Evolutionary conservation across 768 basidiomycete species (phyloP), one percentile per base, ranked within the genome.

Genomic region (Trametes cubensis): DNA sequence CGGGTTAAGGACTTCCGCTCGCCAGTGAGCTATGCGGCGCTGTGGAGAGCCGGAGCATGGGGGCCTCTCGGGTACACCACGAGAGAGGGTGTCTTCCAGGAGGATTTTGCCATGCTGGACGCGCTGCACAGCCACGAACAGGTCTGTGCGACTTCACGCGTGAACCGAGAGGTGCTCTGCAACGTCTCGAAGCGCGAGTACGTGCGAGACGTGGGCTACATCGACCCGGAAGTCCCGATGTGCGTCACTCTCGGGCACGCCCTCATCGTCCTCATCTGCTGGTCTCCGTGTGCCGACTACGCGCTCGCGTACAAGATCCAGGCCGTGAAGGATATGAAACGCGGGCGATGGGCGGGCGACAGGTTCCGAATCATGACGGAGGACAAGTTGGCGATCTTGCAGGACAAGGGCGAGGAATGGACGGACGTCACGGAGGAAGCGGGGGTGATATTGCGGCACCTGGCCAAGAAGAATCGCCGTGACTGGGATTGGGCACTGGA

Each of bases 241-340:
- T 7, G 18, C 20, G 17, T 54, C 7, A 18, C 23, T n/a, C 52
- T 54, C 15, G 52, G 21, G 21, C 38, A 42, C 52, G 21, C 23
- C 2, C 41, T 54, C n/a, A 40, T 54, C 52, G 20, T 15, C 11
- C 52, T n/a, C 18, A 23, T 54, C n/a, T 54, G 52, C 52, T 54
- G 52, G 38, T 40, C 20, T n/a, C 15, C n/a, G 11, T 20, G 25
- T 8, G 5, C 20, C 21, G 13, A 14, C n/a, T 25, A 18, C 26
- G 38, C 39, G 21, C 23, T 40, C n/a, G 13, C 34, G 6, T 34
- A 34, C 34, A 34, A 39, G 6, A 14, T 21, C 39, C 11, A 42
- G 17, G 21, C 10, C 13, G n/a, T 34, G 6, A 34, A 10, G 34
- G 34, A 14, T 11, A 40, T 54, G 34, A 25, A 18, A 26, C 52